A percentile compares a stretch with the other conserved stretches of the same genome.
These are phyloP conservation scores for Boeremia lycopersici DNA, from an alignment of 2,329 filamentous ascomycete genomes.

Conservation along the genomic window DNA sequence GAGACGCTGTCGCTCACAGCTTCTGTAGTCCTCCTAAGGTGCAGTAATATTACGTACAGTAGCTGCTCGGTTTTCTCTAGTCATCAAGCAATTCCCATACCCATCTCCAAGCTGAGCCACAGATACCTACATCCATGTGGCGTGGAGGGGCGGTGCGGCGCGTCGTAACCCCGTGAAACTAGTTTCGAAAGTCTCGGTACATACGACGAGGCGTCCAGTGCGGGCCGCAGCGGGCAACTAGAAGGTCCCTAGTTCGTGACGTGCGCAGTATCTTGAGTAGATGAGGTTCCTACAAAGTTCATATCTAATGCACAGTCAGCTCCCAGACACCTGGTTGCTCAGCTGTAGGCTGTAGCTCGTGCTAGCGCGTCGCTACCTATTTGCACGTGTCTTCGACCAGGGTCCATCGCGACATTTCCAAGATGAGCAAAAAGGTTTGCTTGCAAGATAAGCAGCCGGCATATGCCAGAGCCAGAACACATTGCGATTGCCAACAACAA, in stretches of 20 bases:
- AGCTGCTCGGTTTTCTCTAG: no score
- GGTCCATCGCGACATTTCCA: constrained; percentile 3
- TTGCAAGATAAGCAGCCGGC: constrained; percentile 6
- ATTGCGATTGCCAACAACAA: not conserved
- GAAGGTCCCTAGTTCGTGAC: constrained; percentile 1
- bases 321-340: constrained; percentile 5
- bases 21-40: not conserved
- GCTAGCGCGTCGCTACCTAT: constrained; percentile 6
- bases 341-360: constrained; percentile 13
- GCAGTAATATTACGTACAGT: not conserved
- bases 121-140: not conserved
- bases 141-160: not conserved
- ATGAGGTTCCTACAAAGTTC: not conserved
- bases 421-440: not conserved
- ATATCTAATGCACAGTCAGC: not conserved
- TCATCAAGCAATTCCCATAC: not conserved
- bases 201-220: constrained; percentile 12
- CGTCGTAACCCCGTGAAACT: not conserved
- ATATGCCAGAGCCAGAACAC: not conserved
- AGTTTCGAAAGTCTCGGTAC: not conserved
- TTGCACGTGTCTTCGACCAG: constrained; percentile 10
- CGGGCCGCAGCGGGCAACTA: constrained; percentile 15
- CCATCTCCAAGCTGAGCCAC: not conserved
- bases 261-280: not conserved
- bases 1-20: not conserved